Evolutionary conservation across 106 monocot species (phyloP).

Genomic region (Dactylorhiza incarnata): DNA sequence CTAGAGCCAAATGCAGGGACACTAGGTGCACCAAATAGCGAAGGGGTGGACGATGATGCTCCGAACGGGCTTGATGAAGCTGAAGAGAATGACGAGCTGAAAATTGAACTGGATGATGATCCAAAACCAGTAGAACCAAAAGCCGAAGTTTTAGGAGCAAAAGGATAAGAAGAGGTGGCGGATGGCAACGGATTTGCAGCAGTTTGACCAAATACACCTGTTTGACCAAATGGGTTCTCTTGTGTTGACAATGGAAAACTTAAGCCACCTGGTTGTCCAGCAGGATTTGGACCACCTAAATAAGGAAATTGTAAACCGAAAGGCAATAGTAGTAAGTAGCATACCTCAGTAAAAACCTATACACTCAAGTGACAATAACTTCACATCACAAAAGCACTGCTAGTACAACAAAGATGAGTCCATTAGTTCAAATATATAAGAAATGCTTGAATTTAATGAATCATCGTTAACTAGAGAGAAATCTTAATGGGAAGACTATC

Average conservation of each 20-base stretch:
- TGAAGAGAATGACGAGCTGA: conserved; percentile 52
- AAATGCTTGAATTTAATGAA: neutral
- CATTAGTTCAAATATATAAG: neutral
- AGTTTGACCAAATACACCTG: conserved; percentile 57
- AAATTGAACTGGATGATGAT: conserved; percentile 45
- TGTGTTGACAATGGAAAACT: conserved; percentile 39
- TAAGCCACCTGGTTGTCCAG: conserved; percentile 40
- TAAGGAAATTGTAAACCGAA: neutral
- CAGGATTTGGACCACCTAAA: conserved; percentile 65
- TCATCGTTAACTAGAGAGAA: too few relatives aligned
- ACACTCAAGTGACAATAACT: neutral
- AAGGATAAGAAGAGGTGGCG: conserved; percentile 40
- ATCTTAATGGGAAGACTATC: neutral
- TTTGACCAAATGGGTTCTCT: conserved; percentile 63
- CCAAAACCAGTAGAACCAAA: conserved; percentile 70
- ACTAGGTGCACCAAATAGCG: conserved; percentile 46
- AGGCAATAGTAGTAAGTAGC: neutral
- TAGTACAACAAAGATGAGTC: neutral
- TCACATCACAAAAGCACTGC: neutral
- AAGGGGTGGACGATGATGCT: conserved; percentile 39
- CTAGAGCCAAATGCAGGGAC: conserved; percentile 39
- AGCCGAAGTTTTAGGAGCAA: conserved; percentile 51
- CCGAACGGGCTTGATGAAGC: conserved; percentile 71
- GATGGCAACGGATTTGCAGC: conserved; percentile 55
- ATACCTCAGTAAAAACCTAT: neutral